Evolutionary conservation across 2,329 filamentous ascomycete species (phyloP).

Genomic region (Sphaceloma murrayae): DNA sequence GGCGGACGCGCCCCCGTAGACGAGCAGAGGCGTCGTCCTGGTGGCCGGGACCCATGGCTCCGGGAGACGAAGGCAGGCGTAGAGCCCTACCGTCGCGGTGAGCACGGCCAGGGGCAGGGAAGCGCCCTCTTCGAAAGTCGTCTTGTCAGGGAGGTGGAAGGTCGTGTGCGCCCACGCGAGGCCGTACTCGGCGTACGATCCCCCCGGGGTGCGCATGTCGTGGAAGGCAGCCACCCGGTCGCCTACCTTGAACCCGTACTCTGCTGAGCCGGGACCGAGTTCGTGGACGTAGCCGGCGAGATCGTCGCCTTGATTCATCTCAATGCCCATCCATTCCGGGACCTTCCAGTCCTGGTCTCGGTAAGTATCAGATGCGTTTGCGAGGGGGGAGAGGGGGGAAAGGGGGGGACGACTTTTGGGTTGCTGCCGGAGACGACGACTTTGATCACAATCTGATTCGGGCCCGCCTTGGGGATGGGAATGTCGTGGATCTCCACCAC

Average conservation of each 20-base stretch:
- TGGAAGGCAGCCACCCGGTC: slow-evolving; percentile 50
- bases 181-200: slow-evolving; percentile 54
- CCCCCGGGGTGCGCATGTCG: slow-evolving; percentile 41
- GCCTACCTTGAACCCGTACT: slow-evolving; percentile 43
- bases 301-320: slow-evolving; percentile 28
- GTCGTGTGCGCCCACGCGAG: slow-evolving; percentile 48
- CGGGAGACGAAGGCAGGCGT: slow-evolving; percentile 35
- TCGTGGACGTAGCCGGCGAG: slow-evolving; percentile 40
- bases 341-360: slow-evolving; percentile 23
- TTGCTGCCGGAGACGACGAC: slow-evolving; percentile 23
- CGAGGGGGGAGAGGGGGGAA: no score
- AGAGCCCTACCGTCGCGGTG: slow-evolving; percentile 39
- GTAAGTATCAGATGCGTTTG: no score
- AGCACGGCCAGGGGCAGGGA: slow-evolving; percentile 39
- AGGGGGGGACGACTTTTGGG: slow-evolving; percentile 19
- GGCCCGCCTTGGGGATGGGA: slow-evolving; percentile 22
- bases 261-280: slow-evolving; percentile 46
- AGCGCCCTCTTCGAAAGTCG: slow-evolving; percentile 43
- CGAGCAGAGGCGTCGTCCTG: slow-evolving; percentile 25
- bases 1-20: slow-evolving; percentile 35
- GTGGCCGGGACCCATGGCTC: slow-evolving; percentile 32
- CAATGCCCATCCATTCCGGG: slow-evolving; percentile 21
- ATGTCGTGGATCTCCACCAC: slow-evolving; percentile 24
- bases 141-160: slow-evolving; percentile 43
- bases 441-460: slow-evolving; percentile 24